Conservation (phyloP, 176 grass and related monocot genomes). For the Phoenix roebelenii region DNA sequence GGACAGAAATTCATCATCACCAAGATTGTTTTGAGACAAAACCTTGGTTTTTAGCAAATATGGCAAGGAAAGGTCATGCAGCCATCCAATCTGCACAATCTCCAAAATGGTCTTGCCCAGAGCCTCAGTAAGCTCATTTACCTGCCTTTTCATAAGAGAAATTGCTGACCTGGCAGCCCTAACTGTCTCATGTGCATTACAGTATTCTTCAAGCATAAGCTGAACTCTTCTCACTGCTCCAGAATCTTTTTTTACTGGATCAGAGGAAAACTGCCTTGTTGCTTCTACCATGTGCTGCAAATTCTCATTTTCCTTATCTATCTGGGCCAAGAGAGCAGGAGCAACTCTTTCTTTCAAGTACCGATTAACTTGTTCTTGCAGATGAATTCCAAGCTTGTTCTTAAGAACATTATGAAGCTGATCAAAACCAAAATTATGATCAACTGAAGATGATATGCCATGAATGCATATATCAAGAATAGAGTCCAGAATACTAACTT, state of each 20-base stretch:
- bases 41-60: constrained; percentile 44
- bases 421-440: constrained; percentile 60
- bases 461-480: constrained; percentile 77
- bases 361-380: constrained; percentile 51
- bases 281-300: constrained; percentile 44
- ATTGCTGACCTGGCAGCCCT: constrained; percentile 65
- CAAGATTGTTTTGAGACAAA: constrained; percentile 72
- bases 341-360: constrained; percentile 61
- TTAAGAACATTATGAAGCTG: constrained; percentile 68
- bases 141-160: constrained; percentile 76
- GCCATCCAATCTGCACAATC: constrained; percentile 73
- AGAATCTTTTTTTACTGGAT: constrained; percentile 40
- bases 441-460: constrained; percentile 81
- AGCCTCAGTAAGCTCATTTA: constrained; percentile 69
- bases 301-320: constrained; percentile 61
- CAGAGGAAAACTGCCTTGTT: constrained; percentile 35
- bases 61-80: constrained; percentile 70
- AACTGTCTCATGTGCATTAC: constrained; percentile 68
- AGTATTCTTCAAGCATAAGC: constrained; percentile 88
- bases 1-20: constrained; percentile 55
- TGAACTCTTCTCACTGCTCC: constrained; percentile 47
- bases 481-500: constrained; percentile 69
- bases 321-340: constrained; percentile 42
- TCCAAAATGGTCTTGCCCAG: constrained; percentile 66
- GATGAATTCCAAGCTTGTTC: constrained; percentile 64